A percentile compares a stretch with the other conserved stretches of the same genome.
Conservation (phyloP, 2,329 filamentous ascomycete species). For the Teratosphaeria pseudoeucalypti region DNA sequence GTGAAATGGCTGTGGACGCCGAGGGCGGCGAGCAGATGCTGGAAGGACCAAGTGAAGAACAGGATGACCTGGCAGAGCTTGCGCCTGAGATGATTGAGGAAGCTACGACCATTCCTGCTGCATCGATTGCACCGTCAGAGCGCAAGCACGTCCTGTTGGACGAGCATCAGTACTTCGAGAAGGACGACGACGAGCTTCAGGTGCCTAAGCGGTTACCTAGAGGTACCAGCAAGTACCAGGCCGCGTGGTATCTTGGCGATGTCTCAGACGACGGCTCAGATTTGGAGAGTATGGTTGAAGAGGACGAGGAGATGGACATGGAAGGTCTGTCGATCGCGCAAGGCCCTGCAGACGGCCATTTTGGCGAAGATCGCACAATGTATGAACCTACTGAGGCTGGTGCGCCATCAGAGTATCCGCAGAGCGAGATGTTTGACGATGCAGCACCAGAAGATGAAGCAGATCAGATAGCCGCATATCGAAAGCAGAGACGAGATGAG, state of each 20-base stretch:
- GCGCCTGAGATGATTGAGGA: conserved; percentile 68
- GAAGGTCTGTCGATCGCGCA: conserved; percentile 34
- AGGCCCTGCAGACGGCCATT: conserved; percentile 68
- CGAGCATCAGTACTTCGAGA: conserved; percentile 96
- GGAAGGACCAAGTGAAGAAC: conserved; percentile 64
- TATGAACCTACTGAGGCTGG: conserved; percentile 51
- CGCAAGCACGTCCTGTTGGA: conserved; percentile 83
- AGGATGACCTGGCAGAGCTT: conserved; percentile 70
- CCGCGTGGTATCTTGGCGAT: conserved; percentile 82
- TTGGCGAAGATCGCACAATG: conserved; percentile 35
- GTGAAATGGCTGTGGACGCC: conserved; percentile 57
- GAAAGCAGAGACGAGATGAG: conserved; percentile 66
- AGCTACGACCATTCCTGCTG: conserved; percentile 44
- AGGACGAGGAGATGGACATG: conserved; percentile 43
- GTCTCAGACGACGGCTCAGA: conserved; percentile 80
- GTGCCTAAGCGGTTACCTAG: conserved; percentile 68
- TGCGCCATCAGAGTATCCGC: conserved; percentile 73
- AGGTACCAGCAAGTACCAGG: conserved; percentile 88
- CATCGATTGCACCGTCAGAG: conserved; percentile 39
- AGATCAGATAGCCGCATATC: conserved; percentile 69
- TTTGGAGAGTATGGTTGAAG: conserved; percentile 55
- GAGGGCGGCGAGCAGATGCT: conserved; percentile 49
- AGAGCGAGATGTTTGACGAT: conserved; percentile 85
- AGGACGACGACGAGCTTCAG: conserved; percentile 58
- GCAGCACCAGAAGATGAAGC: conserved; percentile 73